phyloP scores from a whole-genome alignment of 352 stramenopile genomes.

The Pythium insidiosum region DNA sequence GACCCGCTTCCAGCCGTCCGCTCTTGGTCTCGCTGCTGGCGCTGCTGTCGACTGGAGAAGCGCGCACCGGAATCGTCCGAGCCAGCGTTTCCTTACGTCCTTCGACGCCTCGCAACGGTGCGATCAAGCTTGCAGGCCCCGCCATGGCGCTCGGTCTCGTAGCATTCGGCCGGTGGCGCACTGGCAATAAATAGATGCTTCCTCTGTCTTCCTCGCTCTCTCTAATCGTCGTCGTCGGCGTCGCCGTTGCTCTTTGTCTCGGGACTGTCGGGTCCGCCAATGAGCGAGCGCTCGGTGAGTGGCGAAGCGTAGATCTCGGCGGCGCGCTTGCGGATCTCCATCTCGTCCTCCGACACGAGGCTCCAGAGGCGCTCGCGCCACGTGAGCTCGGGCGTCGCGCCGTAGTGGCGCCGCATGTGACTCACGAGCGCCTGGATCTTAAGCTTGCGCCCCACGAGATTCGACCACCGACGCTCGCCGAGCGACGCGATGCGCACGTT shows the following conservation, averaged over 20 bases:
- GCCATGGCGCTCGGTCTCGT: no score
- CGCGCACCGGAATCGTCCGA: no score
- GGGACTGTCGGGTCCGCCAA: no score
- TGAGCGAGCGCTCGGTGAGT: conserved; percentile 19
- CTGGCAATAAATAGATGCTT: background rate
- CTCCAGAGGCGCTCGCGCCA: conserved; percentile 27
- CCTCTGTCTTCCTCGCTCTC: background rate
- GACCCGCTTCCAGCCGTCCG: no score
- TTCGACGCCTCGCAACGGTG: no score
- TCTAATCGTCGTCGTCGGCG: conserved; percentile 4
- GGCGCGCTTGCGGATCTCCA: conserved; percentile 36
- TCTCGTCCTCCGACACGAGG: conserved; percentile 38
- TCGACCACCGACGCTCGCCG: conserved; percentile 11
- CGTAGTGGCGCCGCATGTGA: conserved; percentile 50
- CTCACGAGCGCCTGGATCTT: conserved; percentile 43
- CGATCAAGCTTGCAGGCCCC: no score
- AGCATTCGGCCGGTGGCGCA: no score
- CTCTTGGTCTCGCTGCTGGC: no score
- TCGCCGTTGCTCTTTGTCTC: background rate
- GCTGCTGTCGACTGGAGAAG: no score
- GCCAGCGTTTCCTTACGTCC: no score
- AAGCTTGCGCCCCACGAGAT: conserved; percentile 32
- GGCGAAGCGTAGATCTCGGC: conserved; percentile 35
- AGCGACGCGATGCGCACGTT: conserved; percentile 12
- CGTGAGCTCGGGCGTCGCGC: conserved; percentile 31